Conservation (phyloP, 441 rosid species). For the Lepidium campestre region DNA sequence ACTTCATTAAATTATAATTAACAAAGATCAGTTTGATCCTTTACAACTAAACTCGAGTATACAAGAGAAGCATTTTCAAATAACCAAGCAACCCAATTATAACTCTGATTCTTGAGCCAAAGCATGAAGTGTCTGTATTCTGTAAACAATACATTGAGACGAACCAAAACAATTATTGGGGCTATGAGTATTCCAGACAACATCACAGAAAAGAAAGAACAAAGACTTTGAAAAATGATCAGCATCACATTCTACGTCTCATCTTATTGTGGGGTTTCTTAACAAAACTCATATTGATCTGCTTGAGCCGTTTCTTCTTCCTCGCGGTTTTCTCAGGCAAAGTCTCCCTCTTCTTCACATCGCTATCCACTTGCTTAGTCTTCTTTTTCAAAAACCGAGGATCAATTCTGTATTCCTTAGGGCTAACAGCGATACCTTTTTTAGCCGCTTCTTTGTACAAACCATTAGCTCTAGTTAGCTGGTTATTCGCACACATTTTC, state of each 20-base stretch:
- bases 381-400: constrained; percentile 61
- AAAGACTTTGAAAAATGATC: neutral
- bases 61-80: neutral
- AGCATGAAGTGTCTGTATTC: neutral
- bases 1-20: neutral
- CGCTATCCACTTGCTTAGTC: constrained; percentile 45
- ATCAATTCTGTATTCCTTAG: constrained; percentile 66
- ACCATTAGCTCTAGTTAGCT: constrained; percentile 65
- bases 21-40: neutral
- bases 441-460: constrained; percentile 58
- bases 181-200: neutral
- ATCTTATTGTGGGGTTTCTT: constrained; percentile 62
- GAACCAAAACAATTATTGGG: constrained; percentile 18
- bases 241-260: constrained; percentile 28
- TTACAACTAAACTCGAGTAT: neutral
- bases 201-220: constrained; percentile 1
- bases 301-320: constrained; percentile 78
- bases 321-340: constrained; percentile 89
- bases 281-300: constrained; percentile 81
- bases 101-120: neutral
- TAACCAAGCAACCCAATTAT: neutral
- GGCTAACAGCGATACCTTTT: constrained; percentile 59
- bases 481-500: constrained; percentile 63
- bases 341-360: constrained; percentile 83
- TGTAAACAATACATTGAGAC: neutral